Base-by-base conservation (phyloP, 768 basidiomycete species). In the Candolleomyces eurysporus region DNA sequence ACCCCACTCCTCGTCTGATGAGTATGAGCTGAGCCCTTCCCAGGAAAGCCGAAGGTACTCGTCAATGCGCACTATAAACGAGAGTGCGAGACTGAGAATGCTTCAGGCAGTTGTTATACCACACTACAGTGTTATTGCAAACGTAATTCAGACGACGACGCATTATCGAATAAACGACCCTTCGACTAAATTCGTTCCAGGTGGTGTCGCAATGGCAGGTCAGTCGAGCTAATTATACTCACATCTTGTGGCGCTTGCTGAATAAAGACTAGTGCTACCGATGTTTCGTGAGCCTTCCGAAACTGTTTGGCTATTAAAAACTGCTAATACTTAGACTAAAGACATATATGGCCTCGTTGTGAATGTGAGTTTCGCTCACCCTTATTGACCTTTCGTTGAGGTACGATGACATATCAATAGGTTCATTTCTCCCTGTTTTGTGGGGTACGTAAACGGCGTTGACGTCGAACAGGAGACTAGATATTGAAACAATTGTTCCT, bases 71-170 rank as follows among this genome's bases (percentile, higher is more conserved):
- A 36, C 6, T 36, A 21, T 36, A 21, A 51, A 21, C 21, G 26
- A 21, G n/a, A 21, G 11, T 4, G 14, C 26, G 30, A 14, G 26
- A 9, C 26, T 51, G 49, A 51, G 2, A 16, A 9, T 31, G 30
- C 39, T 40, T 19, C 39, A 87, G 87, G 90, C 88, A 10, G 87
- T 90, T 17, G 80, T 78, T 8, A 85, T 91, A 60, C 69, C 89
- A 0, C 90, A 91, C 69, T 86, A 84, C 67, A 71, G 81, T 0
- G 81, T 89, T 5, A 86, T 90, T 32, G 77, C 82, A 17, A 90
- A 89, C 66, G 73, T 86, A 4, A 67, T 88, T n/a, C 86, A 88
- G 71, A 85, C 77, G 75, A 81, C 79, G 1, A 60, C 77, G 45
- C 85, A 85, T 65, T 78, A 79, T 64, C 78, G 75, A 48, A 64